Evolutionary conservation across 805 yeast species (phyloP).

Genomic region (Osmozyma mogii): DNA sequence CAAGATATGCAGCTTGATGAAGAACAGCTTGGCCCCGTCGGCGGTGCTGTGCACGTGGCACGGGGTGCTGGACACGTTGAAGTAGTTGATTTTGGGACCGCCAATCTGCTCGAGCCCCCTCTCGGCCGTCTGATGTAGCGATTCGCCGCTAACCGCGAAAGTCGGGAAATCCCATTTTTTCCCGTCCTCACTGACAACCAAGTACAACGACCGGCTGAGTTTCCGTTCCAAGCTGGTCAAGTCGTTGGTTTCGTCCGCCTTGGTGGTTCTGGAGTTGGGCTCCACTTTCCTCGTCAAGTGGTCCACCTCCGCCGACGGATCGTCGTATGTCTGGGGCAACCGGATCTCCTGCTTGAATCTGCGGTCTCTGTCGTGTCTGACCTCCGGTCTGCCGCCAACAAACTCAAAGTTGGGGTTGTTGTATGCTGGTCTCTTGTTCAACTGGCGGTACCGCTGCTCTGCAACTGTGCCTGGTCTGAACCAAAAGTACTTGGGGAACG

Average conservation of each 20-base stretch:
- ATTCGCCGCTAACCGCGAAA: conserved; percentile 37
- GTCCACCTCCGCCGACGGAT: conserved; percentile 21
- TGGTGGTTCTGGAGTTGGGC: conserved; percentile 65
- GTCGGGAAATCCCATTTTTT: conserved; percentile 75
- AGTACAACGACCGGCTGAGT: conserved; percentile 71
- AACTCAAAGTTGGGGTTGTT: conserved; percentile 71
- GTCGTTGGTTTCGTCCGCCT: conserved; percentile 65
- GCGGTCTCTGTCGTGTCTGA: conserved; percentile 85
- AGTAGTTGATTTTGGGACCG: conserved; percentile 70
- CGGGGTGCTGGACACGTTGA: conserved; percentile 89
- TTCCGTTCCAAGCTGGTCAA: conserved; percentile 66
- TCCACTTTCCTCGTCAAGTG: conserved; percentile 61
- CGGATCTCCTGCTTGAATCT: conserved; percentile 67
- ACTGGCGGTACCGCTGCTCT: conserved; percentile 68
- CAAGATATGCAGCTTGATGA: conserved; percentile 80
- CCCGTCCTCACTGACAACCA: conserved; percentile 46
- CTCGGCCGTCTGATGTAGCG: conserved; percentile 70
- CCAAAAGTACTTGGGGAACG: conserved; percentile 90
- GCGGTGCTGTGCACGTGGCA: conserved; percentile 54
- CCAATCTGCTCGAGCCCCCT: conserved; percentile 64
- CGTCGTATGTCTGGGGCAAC: conserved; percentile 60
- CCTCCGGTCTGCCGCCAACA: conserved; percentile 78
- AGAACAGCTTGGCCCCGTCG: conserved; percentile 43
- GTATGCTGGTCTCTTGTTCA: conserved; percentile 68
- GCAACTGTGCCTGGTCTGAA: conserved; percentile 85